Evolutionary conservation across 768 basidiomycete genomes (phyloP).

Genomic region (Phaeolepiota aurea): DNA sequence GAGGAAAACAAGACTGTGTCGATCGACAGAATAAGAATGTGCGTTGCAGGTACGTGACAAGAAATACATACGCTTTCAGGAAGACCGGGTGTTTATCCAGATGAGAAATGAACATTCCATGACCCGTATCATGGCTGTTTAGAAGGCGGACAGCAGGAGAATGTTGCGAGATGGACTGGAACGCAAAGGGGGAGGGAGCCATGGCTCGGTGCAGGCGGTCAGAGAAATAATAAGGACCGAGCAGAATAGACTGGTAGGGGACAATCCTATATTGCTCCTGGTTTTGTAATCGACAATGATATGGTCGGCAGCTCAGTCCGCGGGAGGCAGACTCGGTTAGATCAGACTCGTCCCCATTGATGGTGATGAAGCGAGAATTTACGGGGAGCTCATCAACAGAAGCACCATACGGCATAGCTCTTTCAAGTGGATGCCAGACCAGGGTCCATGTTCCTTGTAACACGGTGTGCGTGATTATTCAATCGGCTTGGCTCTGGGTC

Average conservation of each 20-base stretch:
- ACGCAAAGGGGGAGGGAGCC: background rate
- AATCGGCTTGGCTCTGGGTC: no score
- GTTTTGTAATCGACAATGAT: background rate
- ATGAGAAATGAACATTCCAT: slow-evolving; percentile 4
- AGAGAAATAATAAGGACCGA: background rate
- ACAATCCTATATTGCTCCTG: background rate
- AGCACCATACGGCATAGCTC: no score
- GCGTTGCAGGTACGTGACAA: background rate
- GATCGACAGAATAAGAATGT: background rate
- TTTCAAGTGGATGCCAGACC: no score
- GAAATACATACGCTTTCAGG: background rate
- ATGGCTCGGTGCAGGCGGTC: background rate
- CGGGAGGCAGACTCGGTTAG: no score
- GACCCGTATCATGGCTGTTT: slow-evolving; percentile 1
- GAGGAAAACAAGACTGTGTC: background rate
- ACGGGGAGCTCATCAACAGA: no score
- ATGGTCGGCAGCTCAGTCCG: no score
- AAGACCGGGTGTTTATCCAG: background rate
- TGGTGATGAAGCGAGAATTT: no score
- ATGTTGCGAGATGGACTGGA: background rate
- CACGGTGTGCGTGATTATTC: no score
- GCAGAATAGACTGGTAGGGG: background rate
- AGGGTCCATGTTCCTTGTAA: no score
- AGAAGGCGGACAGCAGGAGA: background rate
- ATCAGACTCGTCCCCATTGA: no score